Evolutionary conservation across 1,284 basidiomycete genomes (phyloP), one percentile per base, ranked within the genome.

Genomic region (Violaceomyces palustris): DNA sequence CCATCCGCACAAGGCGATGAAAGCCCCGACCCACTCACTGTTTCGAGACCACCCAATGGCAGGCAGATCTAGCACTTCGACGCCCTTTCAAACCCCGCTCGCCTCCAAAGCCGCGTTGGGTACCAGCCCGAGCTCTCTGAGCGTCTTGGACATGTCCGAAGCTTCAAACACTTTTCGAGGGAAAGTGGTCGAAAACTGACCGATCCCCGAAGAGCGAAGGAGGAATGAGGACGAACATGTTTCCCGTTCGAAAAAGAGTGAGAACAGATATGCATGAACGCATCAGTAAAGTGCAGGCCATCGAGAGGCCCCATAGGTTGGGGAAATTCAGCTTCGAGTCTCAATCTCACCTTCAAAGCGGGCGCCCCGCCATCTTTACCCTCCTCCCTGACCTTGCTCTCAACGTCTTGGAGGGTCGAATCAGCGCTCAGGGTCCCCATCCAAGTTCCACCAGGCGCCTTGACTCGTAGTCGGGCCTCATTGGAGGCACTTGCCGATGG

Each of bases 91-190:
- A n/a, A n/a, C n/a, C n/a, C n/a, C n/a, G n/a, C n/a, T n/a, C 4
- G 69, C 69, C 35, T 72, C 70, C 1, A 73, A 53, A 3, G 64
- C 70, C 14, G 69, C 69, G 19, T 57, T 73, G 26, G 70, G 70
- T 8, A 72, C 67, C 6, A 73, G 50, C 1, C 70, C 70, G 2
- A 73, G 58, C 46, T 68, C 69, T 23, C 59, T 37, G 17, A 73
- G 53, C 34, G 67, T 64, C 55, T 67, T 61, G 31, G 14, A 24
- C 9, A 41, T 39, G 23, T 73, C 69, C n/a, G 37, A 51, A 4
- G 42, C 55, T 11, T 59, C 61, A 28, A 64, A 73, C 26, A 58
- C 45, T 42, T 67, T 68, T 28, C 70, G 55, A 3, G 70, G 70
- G 47, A 68, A 73, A 6, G 67, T 67, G 15, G 61, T 67, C 14